Base-by-base conservation (phyloP, 140 eudicot genomes). In the Oenanthe javanica region DNA sequence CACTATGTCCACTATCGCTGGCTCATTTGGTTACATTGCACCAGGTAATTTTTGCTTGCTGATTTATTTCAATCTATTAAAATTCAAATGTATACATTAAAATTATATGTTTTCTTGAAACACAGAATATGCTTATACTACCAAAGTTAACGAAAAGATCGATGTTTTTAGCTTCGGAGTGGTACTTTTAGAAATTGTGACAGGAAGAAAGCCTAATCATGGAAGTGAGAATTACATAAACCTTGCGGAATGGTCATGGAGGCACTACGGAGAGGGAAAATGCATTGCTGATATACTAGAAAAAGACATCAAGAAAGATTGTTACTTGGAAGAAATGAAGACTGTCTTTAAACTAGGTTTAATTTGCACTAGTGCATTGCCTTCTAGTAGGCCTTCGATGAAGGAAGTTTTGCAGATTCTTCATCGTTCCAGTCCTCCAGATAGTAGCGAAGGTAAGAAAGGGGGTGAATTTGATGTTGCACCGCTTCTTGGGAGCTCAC, bases 181-280 rank as follows among this genome's bases (percentile, higher is more conserved):
- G 23, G 98, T 93, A 69, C 86, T 93, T 13, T 82, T 93, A 66
- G 98, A 93, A 50, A 87, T 93, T 9, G 89, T 90, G 79, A 93
- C 98, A 0, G 97, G 98, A 31, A 84, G 87, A 85, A 87, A 93
- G 78, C 88, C 98, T 57, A 87, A 84, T 13, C 80, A 78, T 54
- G 98, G 97, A 80, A 88, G 77, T 31, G 89, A 81, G 55, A 76
- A 75, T 49, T 45, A 91, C 81, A 87, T 80, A 81, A 87, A 82
- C 86, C 93, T 93, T 1, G 97, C 97, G 9, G 96, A 91, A 81
- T 93, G 96, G 97, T 91, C 98, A 31, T 93, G 98, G 98, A 83
- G 71, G 80, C 84, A 90, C 50, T 87, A 84, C 66, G 84, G 87
- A 21, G 92, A 91, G 59, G 94, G 87, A 23, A 87, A 85, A 9